These are phyloP conservation scores for Ogataea minuta DNA, from an alignment of 805 yeast genomes.

Conservation along the genomic window DNA sequence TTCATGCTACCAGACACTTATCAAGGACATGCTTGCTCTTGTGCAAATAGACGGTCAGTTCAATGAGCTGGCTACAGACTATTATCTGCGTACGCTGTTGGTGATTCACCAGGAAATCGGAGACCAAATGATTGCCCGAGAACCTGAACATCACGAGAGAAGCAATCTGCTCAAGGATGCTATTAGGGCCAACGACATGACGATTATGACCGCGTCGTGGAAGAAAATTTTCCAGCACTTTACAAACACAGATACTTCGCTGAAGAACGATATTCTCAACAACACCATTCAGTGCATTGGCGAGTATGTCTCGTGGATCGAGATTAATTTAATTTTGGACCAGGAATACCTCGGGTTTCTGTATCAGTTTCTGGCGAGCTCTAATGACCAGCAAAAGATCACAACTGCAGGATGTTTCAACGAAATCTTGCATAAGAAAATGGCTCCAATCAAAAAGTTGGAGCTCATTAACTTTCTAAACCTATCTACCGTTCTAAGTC, in stretches of 20 bases:
- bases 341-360: constrained; percentile 55
- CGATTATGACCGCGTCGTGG: constrained; percentile 65
- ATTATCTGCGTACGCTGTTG: constrained; percentile 68
- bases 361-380: constrained; percentile 48
- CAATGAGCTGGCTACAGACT: constrained; percentile 54
- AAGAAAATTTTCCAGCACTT: constrained; percentile 47
- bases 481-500: constrained; percentile 52
- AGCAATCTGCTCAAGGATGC: constrained; percentile 77
- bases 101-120: constrained; percentile 90
- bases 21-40: constrained; percentile 47
- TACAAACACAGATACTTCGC: constrained; percentile 27
- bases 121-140: constrained; percentile 78
- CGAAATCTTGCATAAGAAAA: constrained; percentile 56
- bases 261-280: constrained; percentile 48
- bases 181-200: constrained; percentile 76
- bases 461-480: constrained; percentile 68
- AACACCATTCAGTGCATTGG: constrained; percentile 69
- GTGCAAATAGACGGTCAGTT: constrained; percentile 31
- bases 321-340: constrained; percentile 68
- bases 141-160: constrained; percentile 58
- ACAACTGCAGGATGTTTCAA: constrained; percentile 56
- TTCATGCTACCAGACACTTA: constrained; percentile 47
- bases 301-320: constrained; percentile 90
- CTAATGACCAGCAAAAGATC: constrained; percentile 45
- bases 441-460: constrained; percentile 55